Base-by-base conservation (phyloP, 306 rosid genomes). In the Malus domestica region DNA sequence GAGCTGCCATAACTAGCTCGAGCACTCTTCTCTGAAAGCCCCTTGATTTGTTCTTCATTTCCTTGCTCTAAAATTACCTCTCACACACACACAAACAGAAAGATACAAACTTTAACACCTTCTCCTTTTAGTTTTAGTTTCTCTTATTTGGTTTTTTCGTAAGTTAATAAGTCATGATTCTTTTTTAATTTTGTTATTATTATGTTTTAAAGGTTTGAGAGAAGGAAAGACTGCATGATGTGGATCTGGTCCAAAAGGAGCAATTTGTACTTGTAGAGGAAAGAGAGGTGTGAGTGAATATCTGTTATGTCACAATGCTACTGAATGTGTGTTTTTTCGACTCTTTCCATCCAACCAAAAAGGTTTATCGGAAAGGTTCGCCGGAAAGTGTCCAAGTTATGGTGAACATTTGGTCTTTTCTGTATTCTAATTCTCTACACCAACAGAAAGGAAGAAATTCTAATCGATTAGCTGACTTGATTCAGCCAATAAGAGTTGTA, bases 341-440 rank as follows among this genome's bases (percentile, higher is more conserved):
- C 11, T 75, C 87, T 22, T 4, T 8, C 69, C 97, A 87, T 83
- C 88, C 78, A 2, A 73, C 92, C 0, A 86, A 91, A 1, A 78
- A 4, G 15, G 74, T 78, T 4, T 79, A 33, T 33, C 0, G 86
- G 89, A 1, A 78, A 4, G 19, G 74, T 78, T 4, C 77, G 73
- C 69, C 12, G 72, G 45, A 69, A 79, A 74, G 30, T 80, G 3
- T 84, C 97, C 29, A 15, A 73, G 46, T 60, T 80, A 59, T 76
- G 77, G 49, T 88, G 38, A 33, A 11, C 10, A 30, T 22, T 20
- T 2, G 60, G 20, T 18, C 22, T 55, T 55, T 55, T 51, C 57
- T 51, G 57, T 6, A 15, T 6, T 51, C n/a, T 6, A 51, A 49
- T 49, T 49, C 20, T 4, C 3, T 18, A 51, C 3, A 51, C 27